Evolutionary conservation across 2,329 filamentous ascomycete species (phyloP), one percentile per base, ranked within the genome.

Genomic region (Albophoma yamanashiensis): DNA sequence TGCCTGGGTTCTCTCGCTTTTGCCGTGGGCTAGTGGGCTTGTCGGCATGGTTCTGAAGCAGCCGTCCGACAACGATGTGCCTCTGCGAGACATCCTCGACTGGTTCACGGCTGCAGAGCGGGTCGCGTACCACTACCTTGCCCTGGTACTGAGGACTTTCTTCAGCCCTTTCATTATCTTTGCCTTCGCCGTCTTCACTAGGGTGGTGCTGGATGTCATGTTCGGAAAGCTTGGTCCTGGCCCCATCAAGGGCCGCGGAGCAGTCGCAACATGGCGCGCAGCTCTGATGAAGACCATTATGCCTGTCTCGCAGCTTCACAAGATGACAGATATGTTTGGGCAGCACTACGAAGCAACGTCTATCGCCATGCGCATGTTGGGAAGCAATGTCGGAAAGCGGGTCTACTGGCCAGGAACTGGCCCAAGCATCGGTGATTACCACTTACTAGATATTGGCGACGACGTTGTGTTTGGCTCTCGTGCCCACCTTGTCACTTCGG

Each of bases 391-490:
- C 47, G 82, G 82, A 31, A 74, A 75, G 65, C 75, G 78, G 5
- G 77, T 84, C 0, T 84, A 84, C 67, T 84, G 82, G 82, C 82
- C 81, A 3, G 81, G 81, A 11, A 82, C 79, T 20, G 81, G 81
- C 0, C 82, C 81, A 0, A 71, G 70, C 1, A 77, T 83, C 42
- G 75, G 78, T 20, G 79, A 84, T 63, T 84, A 82, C 62, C 78
- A 83, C 62, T 70, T 84, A 1, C 65, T 84, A 14, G 76, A 84
- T 31, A 73, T 84, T 62, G 82, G 82, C 12, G 77, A 83, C 60
- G 78, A 84, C 67, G 81, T 84, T n/a, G 80, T 84, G 12, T 84
- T 85, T 62, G 82, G 82, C 0, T 83, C 81, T 15, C 76, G 81
- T 3, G 78, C 81, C 3, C 76, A 82, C 60, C 65, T 85, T 0